phyloP scores from a whole-genome alignment of 2,329 filamentous ascomycete genomes.

The Penicillium sp. region DNA sequence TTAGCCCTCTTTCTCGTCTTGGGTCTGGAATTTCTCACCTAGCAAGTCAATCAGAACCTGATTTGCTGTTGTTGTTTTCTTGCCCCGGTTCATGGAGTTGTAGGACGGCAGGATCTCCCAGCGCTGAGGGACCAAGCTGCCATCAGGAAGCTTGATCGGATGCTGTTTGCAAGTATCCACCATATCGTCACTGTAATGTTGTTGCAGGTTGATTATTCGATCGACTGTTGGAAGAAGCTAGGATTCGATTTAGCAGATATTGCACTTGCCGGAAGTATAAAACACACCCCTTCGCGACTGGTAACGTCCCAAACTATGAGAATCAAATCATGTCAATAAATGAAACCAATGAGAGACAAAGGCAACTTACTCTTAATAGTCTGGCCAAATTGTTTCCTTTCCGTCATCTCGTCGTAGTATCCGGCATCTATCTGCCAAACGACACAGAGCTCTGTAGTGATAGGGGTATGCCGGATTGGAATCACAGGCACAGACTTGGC shows the following conservation, averaged over 20 bases:
- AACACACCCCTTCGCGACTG: background rate
- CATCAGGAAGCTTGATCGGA: slow-evolving; percentile 18
- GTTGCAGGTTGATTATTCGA: slow-evolving; percentile 14
- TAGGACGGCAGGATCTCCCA: background rate
- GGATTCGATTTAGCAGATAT: too few relatives aligned
- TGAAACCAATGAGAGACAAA: background rate
- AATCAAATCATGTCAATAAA: background rate
- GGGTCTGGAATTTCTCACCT: slow-evolving; percentile 4
- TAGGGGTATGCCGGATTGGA: slow-evolving; percentile 13
- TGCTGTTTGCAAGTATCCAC: slow-evolving; percentile 5
- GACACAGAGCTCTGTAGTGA: slow-evolving; percentile 17
- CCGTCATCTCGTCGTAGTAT: slow-evolving; percentile 17
- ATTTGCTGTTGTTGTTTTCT: background rate
- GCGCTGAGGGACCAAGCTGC: background rate
- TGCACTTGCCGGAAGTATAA: too few relatives aligned
- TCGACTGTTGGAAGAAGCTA: slow-evolving; percentile 8
- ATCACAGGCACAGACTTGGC: slow-evolving; percentile 12
- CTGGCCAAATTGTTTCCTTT: slow-evolving; percentile 18
- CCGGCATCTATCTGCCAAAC: slow-evolving; percentile 30
- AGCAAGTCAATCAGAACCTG: slow-evolving; percentile 18
- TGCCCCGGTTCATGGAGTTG: background rate
- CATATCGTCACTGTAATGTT: slow-evolving; percentile 4
- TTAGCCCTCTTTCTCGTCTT: background rate
- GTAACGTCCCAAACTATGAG: slow-evolving; percentile 16
- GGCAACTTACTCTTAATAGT: slow-evolving; percentile 21